Base-by-base conservation (phyloP, 108 stramenopile genomes). In the Cyclotella baltica region DNA sequence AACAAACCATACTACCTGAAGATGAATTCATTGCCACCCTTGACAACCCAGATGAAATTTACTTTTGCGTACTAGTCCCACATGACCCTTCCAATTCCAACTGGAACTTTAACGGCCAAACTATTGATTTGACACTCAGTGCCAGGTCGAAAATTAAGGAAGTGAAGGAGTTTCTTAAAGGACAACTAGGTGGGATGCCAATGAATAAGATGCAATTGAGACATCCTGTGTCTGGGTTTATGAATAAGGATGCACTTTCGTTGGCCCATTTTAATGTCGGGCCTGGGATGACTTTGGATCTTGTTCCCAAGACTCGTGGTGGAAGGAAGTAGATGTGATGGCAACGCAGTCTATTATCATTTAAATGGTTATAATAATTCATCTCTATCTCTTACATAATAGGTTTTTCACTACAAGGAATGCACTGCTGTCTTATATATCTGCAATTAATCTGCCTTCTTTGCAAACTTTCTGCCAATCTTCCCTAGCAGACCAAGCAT, bases 21-120 rank as follows among this genome's bases (percentile, higher is more conserved):
- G 78, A 78, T 0, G 91, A 89, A 30, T 92, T 92, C 72, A 88
- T 80, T 10, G 86, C 87, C 38, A 78, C 88, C 2, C 73, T 92
- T 38, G 52, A 80, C 13, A 80, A 85, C 23, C 90, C 91, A 18
- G 80, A 77, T 23, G 75, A 72, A 30, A 84, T 96, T 10, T 86
- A 88, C 25, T 77, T 96, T 35, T 84, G 84, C 55, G 77, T 94
- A 31, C 78, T 78, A 11, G 72, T 92, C 63, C 93, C 95, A 23
- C 82, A 88, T 71, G 92, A 94, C 46, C 76, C 86, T 23, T 70
- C 93, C 35, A 86, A 88, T 67, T 77, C 88, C 58, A 82, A 81
- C 30, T 96, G 92, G 92, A 93, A 93, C 63, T 91, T 96, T 62
- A 87, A 86, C 66, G 96, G 96, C 0, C 93, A 92, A 78, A 89